Evolutionary conservation across 345 rosid species (phyloP), one percentile per base, ranked within the genome.

Genomic region (Rhizophora mangle): DNA sequence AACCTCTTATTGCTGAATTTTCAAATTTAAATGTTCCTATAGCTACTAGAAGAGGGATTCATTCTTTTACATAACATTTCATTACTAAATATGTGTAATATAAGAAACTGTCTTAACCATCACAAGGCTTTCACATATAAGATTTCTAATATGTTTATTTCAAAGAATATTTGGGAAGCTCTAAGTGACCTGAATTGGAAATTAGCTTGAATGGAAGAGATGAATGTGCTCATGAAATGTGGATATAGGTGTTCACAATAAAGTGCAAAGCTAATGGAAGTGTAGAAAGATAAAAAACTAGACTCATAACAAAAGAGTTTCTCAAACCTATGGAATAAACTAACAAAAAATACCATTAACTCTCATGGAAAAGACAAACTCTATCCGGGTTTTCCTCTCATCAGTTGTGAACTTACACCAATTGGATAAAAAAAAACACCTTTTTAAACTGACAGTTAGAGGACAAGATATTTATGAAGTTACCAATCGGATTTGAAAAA

Each of bases 251-350:
- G 3, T 71, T 64, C 16, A 57, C 27, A 7, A 11, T 63, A 5
- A 55, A 55, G 46, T 16, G 67, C 47, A 60, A 46, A 13, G 60
- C 47, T 20, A 13, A 70, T 31, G 68, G 63, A 0, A 43, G 49
- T 11, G 9, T 53, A 2, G 68, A 71, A 18, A 13, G 52, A 24
- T 55, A 20, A 18, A 36, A 63, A 8, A 32, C 32, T 0, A 8
- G 69, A 7, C 19, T 54, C 0, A 55, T 64, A 0, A 32, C 63
- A 31, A 52, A 63, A 19, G 8, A 37, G 5, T 71, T 71, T 64
- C 63, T 3, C 69, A 70, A 22, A 31, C 67, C 8, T 37, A 53
- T n/a, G 27, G 68, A 5, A 64, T 71, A 2, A 69, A 71, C 54
- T 71, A 63, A 6, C 18, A 56, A 22, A 63, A 57, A 32, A 71